Evolutionary conservation across 108 stramenopile species (phyloP), one percentile per base, ranked within the genome.

Genomic region (Asterionellopsis glacialis): DNA sequence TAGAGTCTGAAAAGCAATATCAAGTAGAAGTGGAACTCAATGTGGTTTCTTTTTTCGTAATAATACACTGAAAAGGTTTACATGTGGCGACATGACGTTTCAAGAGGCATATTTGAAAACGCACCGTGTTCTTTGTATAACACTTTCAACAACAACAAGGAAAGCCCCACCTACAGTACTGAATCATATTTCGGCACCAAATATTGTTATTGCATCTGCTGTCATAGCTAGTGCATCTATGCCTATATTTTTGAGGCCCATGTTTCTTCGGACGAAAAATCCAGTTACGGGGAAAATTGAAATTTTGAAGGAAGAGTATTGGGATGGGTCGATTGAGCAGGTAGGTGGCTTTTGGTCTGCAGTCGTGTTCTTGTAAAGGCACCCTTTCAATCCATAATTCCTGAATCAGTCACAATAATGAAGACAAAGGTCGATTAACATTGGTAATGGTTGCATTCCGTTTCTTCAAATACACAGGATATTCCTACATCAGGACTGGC

Each of bases 101-200:
- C 77, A 86, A 43, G 95, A 98, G 77, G 97, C 98, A 0, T 99
- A 96, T 77, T 88, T 80, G 57, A 90, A 95, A 56, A 97, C 97
- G 12, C 95, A 95, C 9, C 86, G 97, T 9, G 79, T 96, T 40
- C 80, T 99, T 43, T 97, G 96, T 78, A 96, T 99, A 63, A 96
- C 96, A 2, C 88, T 98, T 1, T 66, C 94, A 13, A 85, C 95
- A 10, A 91, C 84, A 11, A 84, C 85, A n/a, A 87, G 89, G 74
- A 87, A 88, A 64, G 89, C 90, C 11, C 87, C 91, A 1, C 96
- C 98, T 2, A 82, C 94, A 9, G 69, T 99, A 13, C 70, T 99
- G 21, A 99, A 96, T 70, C 88, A 98, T 70, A 82, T 96, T 49
- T 94, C 92, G 27, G 90, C 96, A 9, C 98, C 98, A 15, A 88